These are phyloP conservation scores for Xylaria intraflava DNA, from an alignment of 495 filamentous ascomycete species.

Conservation along the genomic window DNA sequence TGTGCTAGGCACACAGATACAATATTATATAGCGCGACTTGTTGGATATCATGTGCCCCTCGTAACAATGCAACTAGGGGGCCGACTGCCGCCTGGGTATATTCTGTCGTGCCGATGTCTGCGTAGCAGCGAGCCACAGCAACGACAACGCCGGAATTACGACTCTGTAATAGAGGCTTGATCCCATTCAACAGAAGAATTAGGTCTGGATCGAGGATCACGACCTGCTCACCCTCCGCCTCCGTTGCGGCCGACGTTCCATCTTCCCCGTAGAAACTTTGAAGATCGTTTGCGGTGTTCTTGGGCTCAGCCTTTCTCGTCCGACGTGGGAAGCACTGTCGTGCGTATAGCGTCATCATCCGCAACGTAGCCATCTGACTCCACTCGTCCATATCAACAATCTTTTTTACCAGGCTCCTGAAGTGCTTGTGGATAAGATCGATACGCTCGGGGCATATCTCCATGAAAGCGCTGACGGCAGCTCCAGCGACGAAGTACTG, in stretches of 20 bases:
- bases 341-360: slow-evolving; percentile 74
- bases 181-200: slow-evolving; percentile 74
- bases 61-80: slow-evolving; percentile 81
- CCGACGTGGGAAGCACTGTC: slow-evolving; percentile 79
- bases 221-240: slow-evolving; percentile 49
- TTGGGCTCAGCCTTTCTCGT: slow-evolving; percentile 45
- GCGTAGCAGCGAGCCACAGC: slow-evolving; percentile 80
- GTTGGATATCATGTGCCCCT: slow-evolving; percentile 75
- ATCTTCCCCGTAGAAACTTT: slow-evolving; percentile 69
- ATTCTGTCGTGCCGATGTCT: slow-evolving; percentile 68
- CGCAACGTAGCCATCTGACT: slow-evolving; percentile 76
- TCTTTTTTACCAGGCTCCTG: slow-evolving; percentile 70
- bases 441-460: slow-evolving; percentile 78
- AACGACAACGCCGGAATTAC: slow-evolving; percentile 88
- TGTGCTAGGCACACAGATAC: slow-evolving; percentile 72
- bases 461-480: slow-evolving; percentile 80
- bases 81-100: slow-evolving; percentile 64
- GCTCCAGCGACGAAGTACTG: slow-evolving; percentile 94
- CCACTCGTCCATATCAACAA: slow-evolving; percentile 99
- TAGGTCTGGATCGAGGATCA: slow-evolving; percentile 72
- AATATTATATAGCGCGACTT: slow-evolving; percentile 87
- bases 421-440: slow-evolving; percentile 90
- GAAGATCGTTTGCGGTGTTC: slow-evolving; percentile 36
- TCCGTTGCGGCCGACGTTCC: slow-evolving; percentile 38
- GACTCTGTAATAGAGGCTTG: slow-evolving; percentile 77